These are phyloP conservation scores for Leptographium wingfieldii DNA, from an alignment of 2,329 filamentous ascomycete genomes.

Conservation along the genomic window DNA sequence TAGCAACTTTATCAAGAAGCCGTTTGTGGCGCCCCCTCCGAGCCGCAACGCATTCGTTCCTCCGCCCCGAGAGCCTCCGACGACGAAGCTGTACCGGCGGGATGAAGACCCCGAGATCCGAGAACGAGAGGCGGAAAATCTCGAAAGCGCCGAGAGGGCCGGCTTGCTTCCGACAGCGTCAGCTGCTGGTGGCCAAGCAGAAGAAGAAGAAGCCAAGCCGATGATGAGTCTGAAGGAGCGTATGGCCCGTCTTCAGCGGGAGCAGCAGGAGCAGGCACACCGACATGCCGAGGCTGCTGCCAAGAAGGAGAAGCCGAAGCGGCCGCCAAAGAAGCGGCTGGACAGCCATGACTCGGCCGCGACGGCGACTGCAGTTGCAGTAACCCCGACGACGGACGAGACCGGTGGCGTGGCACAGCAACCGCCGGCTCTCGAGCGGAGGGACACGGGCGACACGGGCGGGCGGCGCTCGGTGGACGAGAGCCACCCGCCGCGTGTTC, in stretches of 20 bases:
- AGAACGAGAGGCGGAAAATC: constrained; percentile 52
- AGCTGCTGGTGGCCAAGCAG: constrained; percentile 18
- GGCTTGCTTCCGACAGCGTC: constrained; percentile 37
- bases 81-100: constrained; percentile 66
- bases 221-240: constrained; percentile 87
- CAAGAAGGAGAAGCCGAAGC: constrained; percentile 83
- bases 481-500: constrained; percentile 24
- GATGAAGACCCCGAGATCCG: constrained; percentile 72
- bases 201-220: constrained; percentile 78
- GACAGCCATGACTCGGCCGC: constrained; percentile 29
- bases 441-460: constrained; percentile 32
- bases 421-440: constrained; percentile 29
- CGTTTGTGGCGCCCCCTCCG: constrained; percentile 88
- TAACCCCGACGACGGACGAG: constrained; percentile 5
- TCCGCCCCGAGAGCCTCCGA: constrained; percentile 54
- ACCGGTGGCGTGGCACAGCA: constrained; percentile 19
- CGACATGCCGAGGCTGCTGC: constrained; percentile 64
- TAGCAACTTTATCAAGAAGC: constrained; percentile 73
- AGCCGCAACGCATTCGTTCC: constrained; percentile 87
- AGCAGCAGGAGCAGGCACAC: constrained; percentile 80
- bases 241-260: constrained; percentile 85
- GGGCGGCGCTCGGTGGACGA: constrained; percentile 40
- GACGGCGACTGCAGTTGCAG: too few relatives aligned
- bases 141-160: constrained; percentile 56
- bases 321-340: constrained; percentile 54